phyloP scores from a whole-genome alignment of 23 red algal genomes.

The Agarophyton chilense region DNA sequence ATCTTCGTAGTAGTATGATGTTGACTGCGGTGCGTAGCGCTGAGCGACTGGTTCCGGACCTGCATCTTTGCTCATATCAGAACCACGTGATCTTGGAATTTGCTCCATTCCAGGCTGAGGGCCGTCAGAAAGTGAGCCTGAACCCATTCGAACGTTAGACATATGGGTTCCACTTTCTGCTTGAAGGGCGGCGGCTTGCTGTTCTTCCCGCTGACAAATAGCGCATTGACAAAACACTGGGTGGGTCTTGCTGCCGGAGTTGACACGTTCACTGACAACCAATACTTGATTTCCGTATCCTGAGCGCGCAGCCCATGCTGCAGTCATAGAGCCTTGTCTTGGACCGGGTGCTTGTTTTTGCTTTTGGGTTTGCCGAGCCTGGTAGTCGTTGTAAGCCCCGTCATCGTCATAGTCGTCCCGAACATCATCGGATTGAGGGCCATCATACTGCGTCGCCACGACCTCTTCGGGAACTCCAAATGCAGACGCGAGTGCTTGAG shows the following conservation, averaged over 20 bases:
- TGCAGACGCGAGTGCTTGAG: slow-evolving; percentile 69
- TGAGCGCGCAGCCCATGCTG: slow-evolving; percentile 55
- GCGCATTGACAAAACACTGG: slow-evolving; percentile 83
- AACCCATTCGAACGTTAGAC: not conserved
- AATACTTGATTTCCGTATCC: slow-evolving; percentile 18
- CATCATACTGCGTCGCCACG: slow-evolving; percentile 30
- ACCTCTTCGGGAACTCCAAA: slow-evolving; percentile 68
- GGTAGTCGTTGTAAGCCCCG: slow-evolving; percentile 63
- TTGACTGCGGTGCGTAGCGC: not conserved
- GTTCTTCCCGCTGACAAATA: slow-evolving; percentile 46
- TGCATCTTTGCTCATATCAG: not conserved
- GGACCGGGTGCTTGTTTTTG: not conserved
- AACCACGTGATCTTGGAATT: not conserved
- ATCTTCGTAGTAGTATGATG: slow-evolving; percentile 35
- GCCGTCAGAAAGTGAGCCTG: not conserved
- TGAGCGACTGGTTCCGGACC: not conserved
- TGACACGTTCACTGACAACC: slow-evolving; percentile 10
- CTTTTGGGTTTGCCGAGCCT: slow-evolving; percentile 34
- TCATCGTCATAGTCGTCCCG: slow-evolving; percentile 45
- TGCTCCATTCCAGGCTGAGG: not conserved
- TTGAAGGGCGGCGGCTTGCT: slow-evolving; percentile 12
- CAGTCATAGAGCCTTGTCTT: slow-evolving; percentile 35
- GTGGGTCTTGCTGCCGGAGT: slow-evolving; percentile 15
- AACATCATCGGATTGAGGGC: slow-evolving; percentile 24
- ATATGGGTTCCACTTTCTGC: not conserved